These are phyloP conservation scores for Amaranthus tricolor DNA, from an alignment of 179 eudicot species.

Conservation along the genomic window DNA sequence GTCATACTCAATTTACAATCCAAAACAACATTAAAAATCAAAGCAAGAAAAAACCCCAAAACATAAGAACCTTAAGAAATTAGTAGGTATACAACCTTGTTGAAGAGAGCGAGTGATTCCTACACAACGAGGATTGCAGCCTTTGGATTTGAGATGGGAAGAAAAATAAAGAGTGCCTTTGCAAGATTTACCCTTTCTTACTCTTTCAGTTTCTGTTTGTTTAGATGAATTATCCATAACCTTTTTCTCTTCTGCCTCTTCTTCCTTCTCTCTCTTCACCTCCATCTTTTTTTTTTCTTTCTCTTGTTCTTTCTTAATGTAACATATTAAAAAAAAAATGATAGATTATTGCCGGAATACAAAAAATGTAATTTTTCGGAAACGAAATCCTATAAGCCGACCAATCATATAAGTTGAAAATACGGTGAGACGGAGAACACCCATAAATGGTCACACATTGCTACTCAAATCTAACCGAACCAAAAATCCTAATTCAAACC, in stretches of 20 bases:
- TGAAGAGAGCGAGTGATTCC: constrained; percentile 78
- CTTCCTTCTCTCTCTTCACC: constrained; percentile 11
- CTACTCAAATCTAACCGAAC: too few relatives aligned
- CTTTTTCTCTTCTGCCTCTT: constrained; percentile 13
- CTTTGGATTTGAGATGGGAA: constrained; percentile 64
- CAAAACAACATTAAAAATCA: not conserved
- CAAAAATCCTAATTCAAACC: too few relatives aligned
- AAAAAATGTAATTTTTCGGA: not conserved
- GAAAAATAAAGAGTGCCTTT: constrained; percentile 79
- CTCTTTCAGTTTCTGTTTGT: not conserved
- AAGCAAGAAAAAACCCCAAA: constrained; percentile 1
- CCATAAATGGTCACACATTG: too few relatives aligned
- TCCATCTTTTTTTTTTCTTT: constrained; percentile 16
- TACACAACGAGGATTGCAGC: constrained; percentile 77
- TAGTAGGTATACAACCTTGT: constrained; percentile 37
- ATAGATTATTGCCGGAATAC: too few relatives aligned
- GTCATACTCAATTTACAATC: constrained; percentile 4
- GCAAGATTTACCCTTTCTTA: constrained; percentile 63
- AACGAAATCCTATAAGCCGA: not conserved
- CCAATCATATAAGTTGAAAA: too few relatives aligned
- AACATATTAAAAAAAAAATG: too few relatives aligned
- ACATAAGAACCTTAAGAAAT: not conserved
- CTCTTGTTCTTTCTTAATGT: not conserved
- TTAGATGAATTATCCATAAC: constrained; percentile 1
- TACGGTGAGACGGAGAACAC: too few relatives aligned